Evolutionary conservation across 148 eudicot genomes (phyloP).

Genomic region (Fagopyrum tataricum): DNA sequence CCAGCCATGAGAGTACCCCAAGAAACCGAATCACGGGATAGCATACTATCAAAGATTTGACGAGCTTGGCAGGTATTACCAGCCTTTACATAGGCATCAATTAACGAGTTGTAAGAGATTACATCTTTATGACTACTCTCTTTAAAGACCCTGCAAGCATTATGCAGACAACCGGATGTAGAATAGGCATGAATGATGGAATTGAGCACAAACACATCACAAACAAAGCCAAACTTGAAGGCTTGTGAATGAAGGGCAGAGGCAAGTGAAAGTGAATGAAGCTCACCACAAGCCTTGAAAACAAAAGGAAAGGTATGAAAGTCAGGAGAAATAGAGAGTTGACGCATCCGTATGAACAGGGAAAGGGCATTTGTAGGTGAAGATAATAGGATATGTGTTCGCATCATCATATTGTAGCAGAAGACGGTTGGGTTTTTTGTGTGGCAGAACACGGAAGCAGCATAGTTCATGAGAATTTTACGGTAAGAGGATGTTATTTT

Average conservation of each 20-base stretch:
- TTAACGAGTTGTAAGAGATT: conserved; percentile 57
- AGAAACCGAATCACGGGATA: conserved; percentile 53
- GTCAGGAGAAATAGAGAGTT: conserved; percentile 42
- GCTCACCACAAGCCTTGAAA: conserved; percentile 50
- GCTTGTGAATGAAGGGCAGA: conserved; percentile 43
- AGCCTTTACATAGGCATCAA: conserved; percentile 62
- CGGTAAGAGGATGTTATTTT: conserved; percentile 9
- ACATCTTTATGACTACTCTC: conserved; percentile 47
- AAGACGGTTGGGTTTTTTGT: conserved; percentile 52
- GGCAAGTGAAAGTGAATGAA: conserved; percentile 22
- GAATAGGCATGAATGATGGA: conserved; percentile 43
- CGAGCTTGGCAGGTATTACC: conserved; percentile 48
- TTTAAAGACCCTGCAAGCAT: conserved; percentile 46
- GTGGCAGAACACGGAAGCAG: conserved; percentile 39
- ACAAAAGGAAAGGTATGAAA: conserved; percentile 77
- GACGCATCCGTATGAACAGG: conserved; percentile 49
- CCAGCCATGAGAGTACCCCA: conserved; percentile 82
- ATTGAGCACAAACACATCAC: conserved; percentile 55
- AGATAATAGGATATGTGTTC: conserved; percentile 48
- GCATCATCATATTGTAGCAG: conserved; percentile 63
- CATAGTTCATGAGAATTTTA: conserved; percentile 24
- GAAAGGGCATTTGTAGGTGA: conserved; percentile 38
- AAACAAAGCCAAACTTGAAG: conserved; percentile 46
- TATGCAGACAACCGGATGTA: conserved; percentile 19
- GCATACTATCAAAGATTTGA: conserved; percentile 56